A percentile compares a stretch with the other conserved stretches of the same genome.
phyloP scores from a whole-genome alignment of 2,329 filamentous ascomycete species.

The Colletotrichum costaricense region DNA sequence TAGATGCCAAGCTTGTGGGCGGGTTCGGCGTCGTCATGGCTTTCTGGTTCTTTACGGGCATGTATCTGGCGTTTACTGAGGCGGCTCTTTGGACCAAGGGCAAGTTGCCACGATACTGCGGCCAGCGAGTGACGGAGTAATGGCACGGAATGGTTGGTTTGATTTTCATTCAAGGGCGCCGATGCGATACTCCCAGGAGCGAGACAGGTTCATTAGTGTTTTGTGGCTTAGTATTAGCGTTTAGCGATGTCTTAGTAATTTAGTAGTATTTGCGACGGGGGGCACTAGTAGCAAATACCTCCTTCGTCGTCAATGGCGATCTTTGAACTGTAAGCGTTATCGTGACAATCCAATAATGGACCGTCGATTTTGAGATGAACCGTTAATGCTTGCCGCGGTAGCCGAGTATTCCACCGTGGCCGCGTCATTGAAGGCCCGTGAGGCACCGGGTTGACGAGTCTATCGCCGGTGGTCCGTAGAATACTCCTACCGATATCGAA shows the following conservation, averaged over 20 bases:
- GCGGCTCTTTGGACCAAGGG: conserved; percentile 49
- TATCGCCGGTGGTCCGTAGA: neutral
- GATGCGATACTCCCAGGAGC: neutral
- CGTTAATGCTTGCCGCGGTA: conserved; percentile 11
- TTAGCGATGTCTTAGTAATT: conserved; percentile 1
- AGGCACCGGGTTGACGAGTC: neutral
- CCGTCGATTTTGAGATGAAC: neutral
- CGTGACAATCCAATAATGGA: too few species aligned
- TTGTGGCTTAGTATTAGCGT: conserved; percentile 17
- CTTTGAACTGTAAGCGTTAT: neutral
- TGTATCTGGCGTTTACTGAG: conserved; percentile 62
- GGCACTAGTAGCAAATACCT: neutral
- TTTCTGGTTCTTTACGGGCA: conserved; percentile 61
- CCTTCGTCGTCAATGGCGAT: neutral
- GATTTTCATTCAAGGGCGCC: neutral
- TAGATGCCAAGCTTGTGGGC: conserved; percentile 56
- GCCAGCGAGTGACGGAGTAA: neutral
- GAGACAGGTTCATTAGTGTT: neutral
- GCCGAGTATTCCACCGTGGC: neutral
- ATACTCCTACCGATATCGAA: neutral
- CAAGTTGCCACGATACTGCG: conserved; percentile 13
- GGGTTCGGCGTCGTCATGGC: conserved; percentile 59
- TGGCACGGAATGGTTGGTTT: neutral
- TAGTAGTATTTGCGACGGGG: neutral
- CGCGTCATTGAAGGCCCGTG: conserved; percentile 23